phyloP scores from a whole-genome alignment of 495 filamentous ascomycete genomes.

The Thermothielavioides terrestris region DNA sequence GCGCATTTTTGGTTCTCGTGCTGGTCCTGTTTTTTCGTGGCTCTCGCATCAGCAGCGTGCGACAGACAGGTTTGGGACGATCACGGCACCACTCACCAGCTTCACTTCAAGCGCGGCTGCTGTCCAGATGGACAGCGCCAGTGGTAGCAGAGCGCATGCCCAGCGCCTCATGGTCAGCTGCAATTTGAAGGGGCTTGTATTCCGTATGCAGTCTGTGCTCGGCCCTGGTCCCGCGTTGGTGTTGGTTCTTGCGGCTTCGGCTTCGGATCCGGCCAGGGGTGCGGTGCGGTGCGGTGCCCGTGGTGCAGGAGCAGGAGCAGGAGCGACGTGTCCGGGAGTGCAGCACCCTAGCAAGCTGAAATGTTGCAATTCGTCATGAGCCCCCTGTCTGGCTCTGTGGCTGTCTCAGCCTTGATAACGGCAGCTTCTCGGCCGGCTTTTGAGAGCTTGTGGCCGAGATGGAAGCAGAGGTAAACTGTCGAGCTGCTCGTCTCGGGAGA shows the following conservation, averaged over 20 bases:
- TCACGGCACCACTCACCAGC: constrained; percentile 21
- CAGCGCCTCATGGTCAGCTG: constrained; percentile 35
- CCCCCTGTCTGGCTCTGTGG: neutral
- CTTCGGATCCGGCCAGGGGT: neutral
- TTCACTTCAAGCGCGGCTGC: constrained; percentile 58
- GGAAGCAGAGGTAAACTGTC: neutral
- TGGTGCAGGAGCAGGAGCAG: no score
- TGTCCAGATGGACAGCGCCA: constrained; percentile 48
- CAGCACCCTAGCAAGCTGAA: neutral
- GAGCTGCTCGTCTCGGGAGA: neutral
- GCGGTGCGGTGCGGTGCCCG: no score
- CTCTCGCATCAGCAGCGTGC: neutral
- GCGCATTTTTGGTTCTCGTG: constrained; percentile 79
- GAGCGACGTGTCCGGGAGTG: neutral
- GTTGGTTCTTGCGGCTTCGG: neutral
- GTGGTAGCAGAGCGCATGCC: constrained; percentile 26
- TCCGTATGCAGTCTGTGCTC: no score
- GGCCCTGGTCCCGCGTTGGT: neutral
- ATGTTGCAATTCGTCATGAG: neutral
- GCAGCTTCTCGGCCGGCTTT: neutral
- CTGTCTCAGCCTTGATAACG: neutral
- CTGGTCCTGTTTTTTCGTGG: constrained; percentile 58
- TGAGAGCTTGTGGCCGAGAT: neutral
- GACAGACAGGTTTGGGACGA: neutral
- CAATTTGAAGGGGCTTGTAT: no score